Percentiles rank a stretch among this genome's conserved stretches.
Conservation (phyloP, 1,139 yeast species). For the Nematodospora anomalae region DNA sequence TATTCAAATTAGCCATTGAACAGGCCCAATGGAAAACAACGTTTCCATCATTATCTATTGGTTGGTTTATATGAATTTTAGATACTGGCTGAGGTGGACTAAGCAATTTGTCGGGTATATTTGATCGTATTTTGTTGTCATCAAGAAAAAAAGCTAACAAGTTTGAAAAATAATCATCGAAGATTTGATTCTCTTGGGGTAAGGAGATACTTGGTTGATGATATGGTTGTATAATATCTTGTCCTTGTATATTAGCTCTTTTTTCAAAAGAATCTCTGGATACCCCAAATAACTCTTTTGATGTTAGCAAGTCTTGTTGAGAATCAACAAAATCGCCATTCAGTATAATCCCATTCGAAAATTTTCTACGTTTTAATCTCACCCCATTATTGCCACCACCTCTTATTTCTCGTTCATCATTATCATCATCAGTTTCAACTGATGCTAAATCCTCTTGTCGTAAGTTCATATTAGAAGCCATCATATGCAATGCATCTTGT, state of each 20-base stretch:
- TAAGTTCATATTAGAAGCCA: constrained; percentile 36
- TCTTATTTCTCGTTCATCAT: constrained; percentile 15
- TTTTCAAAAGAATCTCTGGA: constrained; percentile 43
- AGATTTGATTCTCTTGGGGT: constrained; percentile 22
- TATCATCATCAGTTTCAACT: constrained; percentile 36
- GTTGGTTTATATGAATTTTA: constrained; percentile 66
- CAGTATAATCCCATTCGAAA: neutral
- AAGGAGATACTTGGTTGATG: constrained; percentile 22
- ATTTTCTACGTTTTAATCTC: constrained; percentile 2
- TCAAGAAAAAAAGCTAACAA: constrained; percentile 36
- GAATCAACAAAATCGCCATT: constrained; percentile 11
- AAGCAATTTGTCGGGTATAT: constrained; percentile 34
- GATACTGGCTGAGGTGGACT: constrained; percentile 45
- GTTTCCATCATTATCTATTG: constrained; percentile 92
- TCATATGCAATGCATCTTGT: constrained; percentile 41
- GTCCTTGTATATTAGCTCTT: constrained; percentile 18
- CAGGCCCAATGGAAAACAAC: constrained; percentile 97
- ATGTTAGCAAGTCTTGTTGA: constrained; percentile 37
- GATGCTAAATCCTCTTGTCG: constrained; percentile 42
- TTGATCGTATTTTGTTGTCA: constrained; percentile 27
- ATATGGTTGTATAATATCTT: constrained; percentile 11
- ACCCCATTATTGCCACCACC: constrained; percentile 5
- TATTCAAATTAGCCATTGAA: constrained; percentile 74
- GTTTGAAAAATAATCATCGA: constrained; percentile 37
- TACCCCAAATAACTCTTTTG: constrained; percentile 46